Evolutionary conservation across 441 rosid genomes (phyloP), one percentile per base, ranked within the genome.

Genomic region (Geranium incanum): DNA sequence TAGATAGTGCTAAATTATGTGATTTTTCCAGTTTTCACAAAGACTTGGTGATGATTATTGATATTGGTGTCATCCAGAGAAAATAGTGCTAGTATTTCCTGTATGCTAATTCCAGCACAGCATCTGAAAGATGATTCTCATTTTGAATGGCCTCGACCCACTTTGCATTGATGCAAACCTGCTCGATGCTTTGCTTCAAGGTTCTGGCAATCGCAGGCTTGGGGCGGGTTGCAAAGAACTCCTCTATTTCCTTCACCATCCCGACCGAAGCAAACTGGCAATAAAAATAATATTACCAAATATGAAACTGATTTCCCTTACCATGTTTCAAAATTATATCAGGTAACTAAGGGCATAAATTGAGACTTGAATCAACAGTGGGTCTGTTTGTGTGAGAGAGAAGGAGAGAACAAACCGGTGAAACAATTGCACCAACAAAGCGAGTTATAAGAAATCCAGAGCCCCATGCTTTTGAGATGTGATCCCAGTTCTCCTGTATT

Each of bases 121-220:
- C 86, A 41, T 83, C 81, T 0, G 73, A 74, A 28, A 95, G 87
- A 37, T 81, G 33, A 5, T 78, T 72, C 79, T 95, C 99, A 36
- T 82, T 81, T 80, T 67, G 83, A 71, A 92, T 69, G 84, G 87
- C 85, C 73, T 86, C 80, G 41, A 86, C 96, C 98, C 98, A 95
- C 36, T 78, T 86, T 3, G 99, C 89, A 36, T 88, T 95, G 41
- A 95, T 89, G 76, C 75, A 72, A 33, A 92, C 92, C 63, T 82
- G 79, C 71, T 95, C 99, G 11, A 90, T 74, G 86, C 99, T 89
- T 86, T 95, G 96, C 89, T 88, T 95, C 90, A 95, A 81, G 57
- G 99, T 95, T 79, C 99, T 90, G 3, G 87, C 82, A 68, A 92
- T 85, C 0, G 93, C 77, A 38, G 92, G 87, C 74, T 71, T 85